phyloP scores from a whole-genome alignment of 2,329 filamentous ascomycete species.

The Penicillium italicum region DNA sequence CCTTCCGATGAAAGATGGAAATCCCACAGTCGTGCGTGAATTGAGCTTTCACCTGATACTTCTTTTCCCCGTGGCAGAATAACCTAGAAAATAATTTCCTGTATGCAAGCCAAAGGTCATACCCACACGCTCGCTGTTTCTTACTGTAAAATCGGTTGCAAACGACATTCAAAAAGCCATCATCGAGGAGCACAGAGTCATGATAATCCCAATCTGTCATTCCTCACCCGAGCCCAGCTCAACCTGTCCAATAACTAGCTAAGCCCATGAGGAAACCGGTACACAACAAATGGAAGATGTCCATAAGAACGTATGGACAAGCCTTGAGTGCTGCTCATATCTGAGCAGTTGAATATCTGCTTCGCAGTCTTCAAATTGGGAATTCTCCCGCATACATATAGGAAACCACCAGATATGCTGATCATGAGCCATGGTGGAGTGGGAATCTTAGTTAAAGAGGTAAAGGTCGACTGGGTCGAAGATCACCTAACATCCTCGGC shows the following conservation, averaged over 20 bases:
- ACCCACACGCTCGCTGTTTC: not conserved
- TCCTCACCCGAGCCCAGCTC: not conserved
- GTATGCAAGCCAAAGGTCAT: not conserved
- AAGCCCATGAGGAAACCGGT: not conserved
- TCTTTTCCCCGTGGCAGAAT: too few species aligned
- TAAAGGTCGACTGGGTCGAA: too few species aligned
- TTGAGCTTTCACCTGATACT: not conserved
- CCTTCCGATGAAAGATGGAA: not conserved
- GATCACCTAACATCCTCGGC: too few species aligned
- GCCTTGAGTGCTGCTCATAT: too few species aligned
- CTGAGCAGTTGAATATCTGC: not conserved
- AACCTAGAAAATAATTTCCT: too few species aligned
- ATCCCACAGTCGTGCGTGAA: not conserved
- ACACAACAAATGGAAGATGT: too few species aligned
- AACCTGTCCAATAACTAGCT: not conserved
- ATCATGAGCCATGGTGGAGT: too few species aligned
- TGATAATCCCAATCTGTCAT: not conserved
- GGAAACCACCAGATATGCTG: too few species aligned
- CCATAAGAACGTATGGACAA: too few species aligned
- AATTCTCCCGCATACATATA: too few species aligned
- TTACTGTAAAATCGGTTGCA: not conserved
- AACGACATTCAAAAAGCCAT: not conserved
- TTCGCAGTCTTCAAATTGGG: too few species aligned
- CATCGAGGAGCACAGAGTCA: not conserved
- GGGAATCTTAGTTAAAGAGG: too few species aligned